Base-by-base conservation (phyloP, 306 rosid species). In the Trichosanthes truncata region DNA sequence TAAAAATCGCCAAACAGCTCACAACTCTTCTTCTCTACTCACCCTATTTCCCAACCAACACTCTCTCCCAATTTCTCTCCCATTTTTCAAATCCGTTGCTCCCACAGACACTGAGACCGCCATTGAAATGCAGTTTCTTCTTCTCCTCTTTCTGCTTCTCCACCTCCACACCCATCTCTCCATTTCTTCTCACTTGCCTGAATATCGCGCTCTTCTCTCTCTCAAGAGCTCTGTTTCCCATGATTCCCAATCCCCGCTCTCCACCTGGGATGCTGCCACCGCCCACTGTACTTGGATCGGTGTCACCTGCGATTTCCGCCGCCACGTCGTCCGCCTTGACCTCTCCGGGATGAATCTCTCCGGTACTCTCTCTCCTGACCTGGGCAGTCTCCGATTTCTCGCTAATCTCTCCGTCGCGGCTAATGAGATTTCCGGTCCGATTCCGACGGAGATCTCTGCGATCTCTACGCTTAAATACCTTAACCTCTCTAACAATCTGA, bases 401-500 rank as follows among this genome's bases (percentile, higher is more conserved):
- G 6, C 88, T 3, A 87, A 87, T 65, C 82, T 92, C 76, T 87
- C 97, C 33, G 67, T 93, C 65, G 90, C 96, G 0, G 75, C 56
- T 0, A 90, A 89, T 43, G 69, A 80, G 48, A 79, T 93, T 82
- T 86, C 88, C 74, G 98, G 98, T 0, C 82, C 88, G 33, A 84
- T 95, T 1, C 97, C 98, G 11, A 81, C 88, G 0, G 82, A 83
- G 9, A 85, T 95, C 82, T 88, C 98, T 0, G 55, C 88, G 5
- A 66, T 92, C 78, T 5, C 97, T 9, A 77, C 33, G 0, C 95
- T 95, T 69, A 69, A 69, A 43, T 21, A 23, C 15, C 96, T 94
- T 33, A 94, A 94, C 88, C 89, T 94, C 59, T 94, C 98, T 78
- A 94, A 91, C 87, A 94, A 94, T 76, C 84, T 55, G 80, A 88